phyloP scores from a whole-genome alignment of 2,329 filamentous ascomycete species.

The Biscogniauxia sp. region DNA sequence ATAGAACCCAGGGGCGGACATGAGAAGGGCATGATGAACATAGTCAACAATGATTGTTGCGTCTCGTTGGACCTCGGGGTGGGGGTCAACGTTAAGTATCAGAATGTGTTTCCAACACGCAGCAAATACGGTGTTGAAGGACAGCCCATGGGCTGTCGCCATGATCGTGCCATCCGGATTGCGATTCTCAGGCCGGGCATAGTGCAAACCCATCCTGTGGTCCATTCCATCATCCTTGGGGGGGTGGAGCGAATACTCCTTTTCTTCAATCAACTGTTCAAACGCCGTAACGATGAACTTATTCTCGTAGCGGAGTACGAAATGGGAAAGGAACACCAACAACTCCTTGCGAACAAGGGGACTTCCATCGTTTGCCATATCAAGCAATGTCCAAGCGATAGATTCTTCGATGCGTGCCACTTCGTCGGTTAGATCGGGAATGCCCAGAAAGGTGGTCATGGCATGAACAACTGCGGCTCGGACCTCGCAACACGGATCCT shows the following conservation, averaged over 20 bases:
- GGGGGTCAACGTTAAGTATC: conserved; percentile 88
- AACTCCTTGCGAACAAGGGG: conserved; percentile 92
- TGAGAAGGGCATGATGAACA: conserved; percentile 73
- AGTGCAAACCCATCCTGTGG: conserved; percentile 63
- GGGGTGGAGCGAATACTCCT: conserved; percentile 60
- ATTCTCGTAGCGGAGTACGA: conserved; percentile 84
- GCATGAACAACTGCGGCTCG: conserved; percentile 91
- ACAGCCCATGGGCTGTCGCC: conserved; percentile 57
- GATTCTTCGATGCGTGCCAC: conserved; percentile 88
- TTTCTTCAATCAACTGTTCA: conserved; percentile 85
- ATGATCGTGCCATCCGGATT: conserved; percentile 59
- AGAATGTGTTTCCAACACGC: conserved; percentile 93
- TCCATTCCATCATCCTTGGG: conserved; percentile 55
- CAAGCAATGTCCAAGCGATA: conserved; percentile 81
- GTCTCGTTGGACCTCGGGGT: conserved; percentile 86
- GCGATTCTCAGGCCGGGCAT: conserved; percentile 54
- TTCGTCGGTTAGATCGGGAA: conserved; percentile 87
- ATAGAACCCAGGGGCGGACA: conserved; percentile 70
- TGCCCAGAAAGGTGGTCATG: conserved; percentile 89
- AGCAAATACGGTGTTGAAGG: conserved; percentile 87
- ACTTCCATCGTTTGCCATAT: conserved; percentile 92
- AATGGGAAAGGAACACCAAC: conserved; percentile 88
- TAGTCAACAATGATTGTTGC: conserved; percentile 84
- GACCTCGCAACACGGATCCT: conserved; percentile 88
- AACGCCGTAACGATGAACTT: conserved; percentile 91